Conservation (phyloP, 345 rosid genomes). For the Murraya paniculata region DNA sequence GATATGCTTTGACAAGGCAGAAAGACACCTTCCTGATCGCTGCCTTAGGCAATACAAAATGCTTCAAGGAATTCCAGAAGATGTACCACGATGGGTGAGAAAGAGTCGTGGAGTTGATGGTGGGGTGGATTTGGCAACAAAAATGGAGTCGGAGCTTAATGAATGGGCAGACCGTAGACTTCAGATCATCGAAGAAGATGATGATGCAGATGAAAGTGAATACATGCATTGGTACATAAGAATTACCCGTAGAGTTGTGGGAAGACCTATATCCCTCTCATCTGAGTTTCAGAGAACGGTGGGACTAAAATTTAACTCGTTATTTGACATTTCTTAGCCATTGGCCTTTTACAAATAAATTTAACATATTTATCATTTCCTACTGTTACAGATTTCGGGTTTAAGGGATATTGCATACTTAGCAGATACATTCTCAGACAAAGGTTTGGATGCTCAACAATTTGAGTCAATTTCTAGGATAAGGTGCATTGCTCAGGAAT, state of each 20-base stretch:
- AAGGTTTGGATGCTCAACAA: constrained; percentile 72
- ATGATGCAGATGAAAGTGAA: constrained; percentile 60
- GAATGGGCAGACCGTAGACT: constrained; percentile 80
- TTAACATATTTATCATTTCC: not conserved
- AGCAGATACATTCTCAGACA: constrained; percentile 65
- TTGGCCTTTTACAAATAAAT: not conserved
- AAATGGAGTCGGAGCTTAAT: constrained; percentile 85
- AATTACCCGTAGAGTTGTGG: constrained; percentile 80
- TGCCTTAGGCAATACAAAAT: constrained; percentile 81
- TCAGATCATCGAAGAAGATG: constrained; percentile 60
- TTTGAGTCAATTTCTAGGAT: constrained; percentile 63
- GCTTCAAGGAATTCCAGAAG: constrained; percentile 78
- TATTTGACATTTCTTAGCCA: constrained; percentile 6
- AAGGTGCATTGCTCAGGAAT: constrained; percentile 73
- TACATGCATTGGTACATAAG: constrained; percentile 78
- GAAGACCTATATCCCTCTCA: constrained; percentile 82
- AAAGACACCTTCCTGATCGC: constrained; percentile 97
- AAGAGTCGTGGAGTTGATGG: constrained; percentile 98
- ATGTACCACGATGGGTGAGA: constrained; percentile 86
- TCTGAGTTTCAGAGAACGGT: constrained; percentile 83
- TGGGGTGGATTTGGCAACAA: constrained; percentile 85
- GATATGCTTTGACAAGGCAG: constrained; percentile 97
- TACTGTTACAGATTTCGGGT: constrained; percentile 60
- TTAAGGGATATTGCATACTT: constrained; percentile 73
- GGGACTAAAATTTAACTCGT: constrained; percentile 23